phyloP scores from a whole-genome alignment of 1,284 basidiomycete species.

The Malassezia nana region DNA sequence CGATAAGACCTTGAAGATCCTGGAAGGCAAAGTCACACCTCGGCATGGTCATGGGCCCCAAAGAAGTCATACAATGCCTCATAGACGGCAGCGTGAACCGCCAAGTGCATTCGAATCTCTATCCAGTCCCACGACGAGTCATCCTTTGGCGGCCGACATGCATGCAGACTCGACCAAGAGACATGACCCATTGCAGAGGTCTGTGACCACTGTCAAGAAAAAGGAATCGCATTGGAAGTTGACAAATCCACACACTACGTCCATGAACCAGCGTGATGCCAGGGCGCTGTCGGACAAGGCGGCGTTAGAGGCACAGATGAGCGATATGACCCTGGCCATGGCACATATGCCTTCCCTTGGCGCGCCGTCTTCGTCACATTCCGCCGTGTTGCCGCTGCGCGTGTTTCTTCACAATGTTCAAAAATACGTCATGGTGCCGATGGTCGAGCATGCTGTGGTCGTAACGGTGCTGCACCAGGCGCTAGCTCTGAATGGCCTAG shows the following conservation, averaged over 20 bases:
- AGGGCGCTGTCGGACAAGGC: neutral
- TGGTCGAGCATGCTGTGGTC: neutral
- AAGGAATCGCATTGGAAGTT: neutral
- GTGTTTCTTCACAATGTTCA: constrained; percentile 13
- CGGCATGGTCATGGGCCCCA: neutral
- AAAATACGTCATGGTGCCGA: constrained; percentile 2
- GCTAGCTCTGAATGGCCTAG: neutral
- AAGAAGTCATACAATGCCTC: neutral
- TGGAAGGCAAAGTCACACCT: neutral
- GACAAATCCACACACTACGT: neutral
- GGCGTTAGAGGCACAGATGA: neutral
- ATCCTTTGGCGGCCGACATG: too few relatives aligned
- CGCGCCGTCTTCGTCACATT: too few relatives aligned
- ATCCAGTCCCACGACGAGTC: too few relatives aligned
- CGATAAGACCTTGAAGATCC: constrained; percentile 1
- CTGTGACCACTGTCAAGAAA: neutral
- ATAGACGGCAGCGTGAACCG: neutral
- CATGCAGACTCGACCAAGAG: neutral
- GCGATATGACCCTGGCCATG: neutral
- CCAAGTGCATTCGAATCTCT: neutral
- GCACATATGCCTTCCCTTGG: neutral
- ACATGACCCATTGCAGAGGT: neutral
- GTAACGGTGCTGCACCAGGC: neutral
- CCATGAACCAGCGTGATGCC: neutral
- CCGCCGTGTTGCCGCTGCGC: neutral